A percentile compares a stretch with the other conserved stretches of the same genome.
Evolutionary conservation across 179 eudicot genomes (phyloP).

Genomic region (Camellia oleifera): DNA sequence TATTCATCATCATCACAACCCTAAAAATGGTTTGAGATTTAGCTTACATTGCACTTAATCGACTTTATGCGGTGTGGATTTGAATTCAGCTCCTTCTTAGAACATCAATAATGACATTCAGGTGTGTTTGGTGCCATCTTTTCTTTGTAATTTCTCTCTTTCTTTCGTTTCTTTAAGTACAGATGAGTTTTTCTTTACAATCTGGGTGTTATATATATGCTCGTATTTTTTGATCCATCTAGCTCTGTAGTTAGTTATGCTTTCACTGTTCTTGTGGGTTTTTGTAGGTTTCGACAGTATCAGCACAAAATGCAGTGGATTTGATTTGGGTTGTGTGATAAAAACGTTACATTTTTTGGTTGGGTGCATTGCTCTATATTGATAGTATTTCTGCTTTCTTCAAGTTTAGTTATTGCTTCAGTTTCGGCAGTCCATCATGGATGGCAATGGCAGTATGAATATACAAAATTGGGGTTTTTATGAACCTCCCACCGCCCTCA

Average conservation of each 20-base stretch:
- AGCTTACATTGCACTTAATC: too few relatives aligned
- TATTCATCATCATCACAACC: background rate
- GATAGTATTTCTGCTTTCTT: background rate
- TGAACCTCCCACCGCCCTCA: constrained; percentile 37
- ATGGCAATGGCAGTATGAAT: constrained; percentile 40
- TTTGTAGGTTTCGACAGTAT: constrained; percentile 9
- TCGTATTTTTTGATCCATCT: background rate
- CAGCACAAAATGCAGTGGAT: constrained; percentile 6
- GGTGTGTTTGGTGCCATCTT: background rate
- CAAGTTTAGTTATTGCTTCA: background rate
- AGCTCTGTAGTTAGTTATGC: background rate
- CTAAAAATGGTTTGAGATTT: background rate
- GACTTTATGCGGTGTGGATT: background rate
- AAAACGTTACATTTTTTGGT: background rate
- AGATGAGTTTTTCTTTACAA: background rate
- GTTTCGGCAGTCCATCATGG: constrained; percentile 10
- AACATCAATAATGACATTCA: background rate
- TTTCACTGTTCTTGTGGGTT: background rate
- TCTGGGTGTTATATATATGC: background rate
- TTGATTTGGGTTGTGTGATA: background rate
- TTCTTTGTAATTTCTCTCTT: too few relatives aligned
- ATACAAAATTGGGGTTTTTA: constrained; percentile 74
- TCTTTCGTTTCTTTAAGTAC: background rate
- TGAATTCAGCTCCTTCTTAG: background rate
- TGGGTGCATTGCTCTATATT: background rate